Base-by-base conservation (phyloP, 192 early-diverging fungal species). In the Entomortierella lignicola region DNA sequence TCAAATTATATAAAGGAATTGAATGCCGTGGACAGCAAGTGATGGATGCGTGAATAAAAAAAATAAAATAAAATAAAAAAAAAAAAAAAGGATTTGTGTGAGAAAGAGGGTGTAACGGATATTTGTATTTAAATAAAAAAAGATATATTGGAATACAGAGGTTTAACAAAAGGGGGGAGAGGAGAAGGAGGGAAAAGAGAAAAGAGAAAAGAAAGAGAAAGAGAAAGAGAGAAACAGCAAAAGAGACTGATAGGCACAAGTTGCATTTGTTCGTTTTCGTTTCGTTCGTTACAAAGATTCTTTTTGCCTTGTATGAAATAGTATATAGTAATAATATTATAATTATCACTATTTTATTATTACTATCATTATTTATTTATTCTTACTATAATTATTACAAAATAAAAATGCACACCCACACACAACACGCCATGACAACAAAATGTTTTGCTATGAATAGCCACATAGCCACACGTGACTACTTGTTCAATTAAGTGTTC, bases 151-250 rank as follows among this genome's bases (percentile, higher is more conserved):
- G 50, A 55, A 26, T 30, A 30, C 29, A 32, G 39, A 34, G n/a
- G 5, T n/a, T n/a, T n/a, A 43, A 51, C 30, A 55, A 50, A 29
- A 50, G 56, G 27, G 12, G 18, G 15, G 23, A 53, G 53, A 0
- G 18, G 51, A 53, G 48, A 32, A 23, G 27, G 50, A 60, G 55
- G 29, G 18, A 61, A 31, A 48, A 34, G 29, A 32, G 23, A 8
- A 54, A 53, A 34, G 12, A 29, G 47, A 26, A 50, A 58, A 50
- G 15, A 54, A 27, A 54, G 52, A 29, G 34, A 37, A 37, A 56
- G 32, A 20, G n/a, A 23, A 47, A 64, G 52, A 20, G 15, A 37
- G 13, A 29, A 58, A 51, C 21, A 55, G 34, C 26, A 48, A 50
- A 21, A 47, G 37, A 42, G 43, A n/a, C 6, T 52, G 43, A 37